Evolutionary conservation across 208 protist genomes (phyloP), one percentile per base, ranked within the genome.

Genomic region (Trypanosoma theileri): DNA sequence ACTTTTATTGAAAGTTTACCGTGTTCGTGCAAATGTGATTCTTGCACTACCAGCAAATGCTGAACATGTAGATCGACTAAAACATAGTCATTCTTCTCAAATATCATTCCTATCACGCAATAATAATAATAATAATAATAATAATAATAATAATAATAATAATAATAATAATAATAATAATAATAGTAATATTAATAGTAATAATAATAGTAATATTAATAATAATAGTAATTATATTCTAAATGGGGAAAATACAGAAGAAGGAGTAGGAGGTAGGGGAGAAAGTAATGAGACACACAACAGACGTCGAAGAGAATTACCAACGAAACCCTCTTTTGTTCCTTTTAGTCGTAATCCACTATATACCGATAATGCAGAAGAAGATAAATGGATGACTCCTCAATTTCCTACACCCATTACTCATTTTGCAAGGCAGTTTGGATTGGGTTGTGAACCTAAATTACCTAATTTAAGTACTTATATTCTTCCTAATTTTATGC

Each of bases 341-440:
- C 86, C 84, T 0, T 84, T 79, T 11, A 50, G 66, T 14, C 46
- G 71, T 14, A 91, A 91, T 65, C 84, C 86, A n/a, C 59, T 91
- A 7, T 86, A 79, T 69, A 62, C 77, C n/a, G 66, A 53, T 10
- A 35, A 62, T 17, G 41, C 14, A 28, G 26, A 50, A 16, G 14
- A 70, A 35, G 48, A 19, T 26, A 44, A 28, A 3, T 69, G 77
- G 69, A 70, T 80, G 21, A 19, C 61, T 4, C 75, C 82, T 1
- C 84, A 92, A 68, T 85, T 83, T 55, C 89, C 89, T 11, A 63
- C 63, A 0, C 81, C 89, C 11, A 76, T 92, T 1, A 35, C 82
- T 22, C 42, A 69, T 14, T 94, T 94, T 65, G 50, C 74, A 3
- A 64, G 50, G 11, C 75, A 77, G 35, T 77, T 85, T 76, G 89